These are phyloP conservation scores for Trametes sanguinea DNA, from an alignment of 768 basidiomycete species.

Conservation along the genomic window DNA sequence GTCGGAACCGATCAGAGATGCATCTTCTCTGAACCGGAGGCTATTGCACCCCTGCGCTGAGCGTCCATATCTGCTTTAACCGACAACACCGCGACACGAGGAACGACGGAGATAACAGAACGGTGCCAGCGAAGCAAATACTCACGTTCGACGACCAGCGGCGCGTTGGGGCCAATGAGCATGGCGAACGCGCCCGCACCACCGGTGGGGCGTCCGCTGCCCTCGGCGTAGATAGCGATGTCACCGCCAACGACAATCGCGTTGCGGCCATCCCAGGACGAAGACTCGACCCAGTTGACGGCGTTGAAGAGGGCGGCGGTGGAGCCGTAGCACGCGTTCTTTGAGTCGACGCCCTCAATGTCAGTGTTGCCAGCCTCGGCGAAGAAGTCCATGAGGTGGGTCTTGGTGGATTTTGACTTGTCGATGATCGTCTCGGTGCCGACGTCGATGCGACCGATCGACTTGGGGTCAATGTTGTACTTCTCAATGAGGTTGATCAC, in stretches of 20 bases:
- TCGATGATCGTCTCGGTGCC: slow-evolving; percentile 99
- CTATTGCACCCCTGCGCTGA: slow-evolving; percentile 8
- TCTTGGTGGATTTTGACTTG: slow-evolving; percentile 99
- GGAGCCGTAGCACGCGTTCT: slow-evolving; percentile 99
- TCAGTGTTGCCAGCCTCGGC: slow-evolving; percentile 90
- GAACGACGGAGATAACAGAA: background rate
- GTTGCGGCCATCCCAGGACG: slow-evolving; percentile 96
- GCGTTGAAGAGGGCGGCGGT: slow-evolving; percentile 99
- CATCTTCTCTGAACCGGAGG: background rate
- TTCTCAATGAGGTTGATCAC: slow-evolving; percentile 89
- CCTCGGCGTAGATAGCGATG: slow-evolving; percentile 98
- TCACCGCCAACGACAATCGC: slow-evolving; percentile 97
- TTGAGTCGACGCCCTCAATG: slow-evolving; percentile 98
- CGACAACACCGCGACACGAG: background rate
- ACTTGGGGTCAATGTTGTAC: slow-evolving; percentile 93
- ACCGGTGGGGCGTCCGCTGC: slow-evolving; percentile 91
- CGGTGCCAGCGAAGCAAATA: slow-evolving; percentile 29
- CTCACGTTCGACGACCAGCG: slow-evolving; percentile 93
- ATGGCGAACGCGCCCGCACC: slow-evolving; percentile 96
- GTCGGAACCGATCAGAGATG: background rate
- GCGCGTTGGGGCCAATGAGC: slow-evolving; percentile 95
- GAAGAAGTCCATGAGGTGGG: slow-evolving; percentile 98
- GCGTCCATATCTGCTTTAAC: background rate
- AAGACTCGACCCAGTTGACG: slow-evolving; percentile 96
- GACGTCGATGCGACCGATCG: slow-evolving; percentile 96